phyloP scores from a whole-genome alignment of 768 basidiomycete species.

The Coprinellus aureogranulatus region DNA sequence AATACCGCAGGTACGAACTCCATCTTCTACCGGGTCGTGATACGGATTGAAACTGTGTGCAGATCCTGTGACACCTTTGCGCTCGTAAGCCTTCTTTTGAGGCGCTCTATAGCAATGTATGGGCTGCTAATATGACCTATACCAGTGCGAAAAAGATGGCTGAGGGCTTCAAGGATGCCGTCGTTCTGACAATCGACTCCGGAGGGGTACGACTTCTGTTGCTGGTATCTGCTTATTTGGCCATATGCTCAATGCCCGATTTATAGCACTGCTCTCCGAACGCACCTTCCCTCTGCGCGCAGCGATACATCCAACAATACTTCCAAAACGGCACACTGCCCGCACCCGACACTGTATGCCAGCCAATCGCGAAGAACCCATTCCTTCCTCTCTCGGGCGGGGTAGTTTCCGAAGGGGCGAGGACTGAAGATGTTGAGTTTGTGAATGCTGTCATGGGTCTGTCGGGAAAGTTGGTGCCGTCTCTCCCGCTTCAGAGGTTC shows the following conservation, averaged over 20 bases:
- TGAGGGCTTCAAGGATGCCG: conserved; percentile 14
- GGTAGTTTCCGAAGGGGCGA: too few relatives aligned
- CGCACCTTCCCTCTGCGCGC: conserved; percentile 24
- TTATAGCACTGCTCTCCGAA: conserved; percentile 23
- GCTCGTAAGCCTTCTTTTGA: conserved; percentile 15
- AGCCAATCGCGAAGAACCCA: neutral
- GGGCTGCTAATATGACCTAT: too few relatives aligned
- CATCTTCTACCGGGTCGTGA: neutral
- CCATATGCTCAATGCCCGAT: neutral
- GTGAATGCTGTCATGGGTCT: too few relatives aligned
- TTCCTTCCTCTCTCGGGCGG: neutral
- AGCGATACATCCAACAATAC: conserved; percentile 12
- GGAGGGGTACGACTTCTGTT: conserved; percentile 14
- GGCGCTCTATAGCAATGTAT: neutral
- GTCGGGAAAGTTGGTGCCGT: too few relatives aligned
- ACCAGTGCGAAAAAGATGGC: conserved; percentile 11
- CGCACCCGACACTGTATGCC: neutral
- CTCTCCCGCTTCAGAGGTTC: too few relatives aligned
- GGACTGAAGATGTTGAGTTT: too few relatives aligned
- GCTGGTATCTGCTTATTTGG: too few relatives aligned
- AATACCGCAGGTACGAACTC: conserved; percentile 34
- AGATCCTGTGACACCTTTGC: conserved; percentile 30
- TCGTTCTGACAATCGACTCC: conserved; percentile 16
- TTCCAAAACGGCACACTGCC: conserved; percentile 17
- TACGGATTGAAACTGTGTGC: neutral